Conservation (phyloP, 2,329 filamentous ascomycete genomes). For the Rhynchosporium agropyri region DNA sequence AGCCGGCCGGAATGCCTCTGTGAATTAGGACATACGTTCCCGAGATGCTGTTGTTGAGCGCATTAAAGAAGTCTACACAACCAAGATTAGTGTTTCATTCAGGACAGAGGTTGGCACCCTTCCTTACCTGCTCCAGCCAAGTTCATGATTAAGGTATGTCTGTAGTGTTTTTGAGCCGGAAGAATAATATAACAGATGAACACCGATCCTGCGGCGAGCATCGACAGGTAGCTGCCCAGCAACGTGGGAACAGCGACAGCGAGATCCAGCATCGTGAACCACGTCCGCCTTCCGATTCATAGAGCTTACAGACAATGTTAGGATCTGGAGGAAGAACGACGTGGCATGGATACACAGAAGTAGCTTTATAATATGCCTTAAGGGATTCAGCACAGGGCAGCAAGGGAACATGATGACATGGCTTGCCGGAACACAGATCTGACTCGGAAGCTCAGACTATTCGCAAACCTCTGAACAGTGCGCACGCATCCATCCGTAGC, state of each 20-base stretch:
- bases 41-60: constrained; percentile 27
- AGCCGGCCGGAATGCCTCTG: constrained; percentile 32
- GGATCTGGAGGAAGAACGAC: too few species aligned
- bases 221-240: constrained; percentile 29
- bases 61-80: constrained; percentile 23
- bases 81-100: not conserved
- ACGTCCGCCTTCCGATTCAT: too few species aligned
- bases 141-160: constrained; percentile 34
- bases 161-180: constrained; percentile 31
- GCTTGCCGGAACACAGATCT: too few species aligned
- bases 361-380: too few species aligned
- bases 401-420: not conserved
- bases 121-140: constrained; percentile 30
- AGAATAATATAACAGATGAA: constrained; percentile 31
- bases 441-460: not conserved
- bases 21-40: constrained; percentile 25
- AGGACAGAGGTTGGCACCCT: not conserved
- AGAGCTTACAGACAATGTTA: too few species aligned
- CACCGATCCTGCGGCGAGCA: constrained; percentile 29
- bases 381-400: too few species aligned
- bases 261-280: constrained; percentile 26
- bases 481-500: too few species aligned
- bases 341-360: too few species aligned
- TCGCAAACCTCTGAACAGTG: constrained; percentile 4
- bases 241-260: constrained; percentile 31